phyloP scores from a whole-genome alignment of 148 eudicot species.

The Limonium bicolor region DNA sequence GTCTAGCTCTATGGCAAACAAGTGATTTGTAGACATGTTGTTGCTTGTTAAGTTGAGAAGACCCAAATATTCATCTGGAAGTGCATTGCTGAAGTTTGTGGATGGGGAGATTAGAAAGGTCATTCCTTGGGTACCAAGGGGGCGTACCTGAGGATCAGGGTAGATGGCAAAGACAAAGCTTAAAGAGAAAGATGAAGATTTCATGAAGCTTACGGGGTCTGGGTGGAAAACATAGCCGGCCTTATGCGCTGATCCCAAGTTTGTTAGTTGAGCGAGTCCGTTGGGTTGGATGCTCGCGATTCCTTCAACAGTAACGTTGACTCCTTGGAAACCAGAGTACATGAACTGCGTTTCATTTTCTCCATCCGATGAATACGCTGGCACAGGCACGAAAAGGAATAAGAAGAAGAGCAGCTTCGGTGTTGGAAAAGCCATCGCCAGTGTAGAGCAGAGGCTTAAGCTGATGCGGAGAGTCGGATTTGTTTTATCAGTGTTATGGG shows the following conservation, averaged over 20 bases:
- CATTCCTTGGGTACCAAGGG: not conserved
- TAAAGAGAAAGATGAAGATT: not conserved
- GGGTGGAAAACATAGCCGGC: not conserved
- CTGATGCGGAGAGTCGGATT: too few species aligned
- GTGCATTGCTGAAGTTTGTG: not conserved
- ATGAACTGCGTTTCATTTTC: conserved; percentile 1
- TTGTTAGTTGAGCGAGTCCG: not conserved
- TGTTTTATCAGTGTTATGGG: too few species aligned
- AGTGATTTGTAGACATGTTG: not conserved
- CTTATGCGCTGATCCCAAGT: not conserved
- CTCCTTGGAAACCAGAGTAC: conserved; percentile 6
- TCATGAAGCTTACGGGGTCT: not conserved
- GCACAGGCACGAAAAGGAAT: too few species aligned
- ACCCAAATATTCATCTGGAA: not conserved
- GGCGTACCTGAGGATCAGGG: not conserved
- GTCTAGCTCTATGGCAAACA: conserved; percentile 4
- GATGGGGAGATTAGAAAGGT: not conserved
- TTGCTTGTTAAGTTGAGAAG: not conserved
- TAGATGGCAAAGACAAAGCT: not conserved
- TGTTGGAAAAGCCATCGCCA: too few species aligned
- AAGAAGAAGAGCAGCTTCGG: too few species aligned
- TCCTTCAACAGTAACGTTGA: conserved; percentile 2
- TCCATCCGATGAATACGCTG: too few species aligned
- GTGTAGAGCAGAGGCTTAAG: too few species aligned
- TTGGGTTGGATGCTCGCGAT: not conserved